A percentile compares a stretch with the other conserved stretches of the same genome.
Evolutionary conservation across 257 asterid genomes (phyloP).

Genomic region (Solanum dulcamara): DNA sequence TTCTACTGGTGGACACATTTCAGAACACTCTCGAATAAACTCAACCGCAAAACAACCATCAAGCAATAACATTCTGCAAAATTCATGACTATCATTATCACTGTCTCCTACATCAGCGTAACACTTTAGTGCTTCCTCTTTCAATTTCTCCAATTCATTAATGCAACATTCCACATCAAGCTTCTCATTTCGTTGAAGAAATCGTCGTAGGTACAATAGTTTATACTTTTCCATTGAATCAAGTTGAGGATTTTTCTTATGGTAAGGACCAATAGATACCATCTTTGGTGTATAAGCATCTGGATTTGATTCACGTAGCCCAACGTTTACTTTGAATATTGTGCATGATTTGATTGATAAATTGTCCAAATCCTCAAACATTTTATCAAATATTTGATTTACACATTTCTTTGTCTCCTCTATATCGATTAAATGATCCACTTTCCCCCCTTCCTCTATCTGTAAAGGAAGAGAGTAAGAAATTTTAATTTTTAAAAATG

Average conservation of each 20-base stretch:
- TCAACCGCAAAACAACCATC: slow-evolving; percentile 15
- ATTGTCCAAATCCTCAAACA: background rate
- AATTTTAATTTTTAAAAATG: no score
- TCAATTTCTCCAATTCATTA: background rate
- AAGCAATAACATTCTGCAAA: background rate
- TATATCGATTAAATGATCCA: background rate
- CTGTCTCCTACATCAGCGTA: background rate
- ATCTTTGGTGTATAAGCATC: slow-evolving; percentile 1
- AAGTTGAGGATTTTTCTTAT: background rate
- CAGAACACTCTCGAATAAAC: background rate
- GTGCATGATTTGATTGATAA: background rate
- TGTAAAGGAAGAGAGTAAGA: no score
- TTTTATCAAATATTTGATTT: background rate
- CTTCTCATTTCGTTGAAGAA: background rate
- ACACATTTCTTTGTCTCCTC: background rate
- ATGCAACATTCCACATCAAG: background rate
- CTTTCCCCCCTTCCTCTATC: background rate
- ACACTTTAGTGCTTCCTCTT: background rate
- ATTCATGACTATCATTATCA: background rate
- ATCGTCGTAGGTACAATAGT: background rate
- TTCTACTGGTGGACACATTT: background rate
- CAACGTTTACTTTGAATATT: slow-evolving; percentile 3
- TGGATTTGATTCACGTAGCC: background rate
- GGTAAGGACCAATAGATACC: slow-evolving; percentile 10
- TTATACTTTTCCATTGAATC: background rate